A percentile compares a stretch with the other conserved stretches of the same genome.
phyloP scores from a whole-genome alignment of 176 grass and related monocot species.

The Poa pratensis region DNA sequence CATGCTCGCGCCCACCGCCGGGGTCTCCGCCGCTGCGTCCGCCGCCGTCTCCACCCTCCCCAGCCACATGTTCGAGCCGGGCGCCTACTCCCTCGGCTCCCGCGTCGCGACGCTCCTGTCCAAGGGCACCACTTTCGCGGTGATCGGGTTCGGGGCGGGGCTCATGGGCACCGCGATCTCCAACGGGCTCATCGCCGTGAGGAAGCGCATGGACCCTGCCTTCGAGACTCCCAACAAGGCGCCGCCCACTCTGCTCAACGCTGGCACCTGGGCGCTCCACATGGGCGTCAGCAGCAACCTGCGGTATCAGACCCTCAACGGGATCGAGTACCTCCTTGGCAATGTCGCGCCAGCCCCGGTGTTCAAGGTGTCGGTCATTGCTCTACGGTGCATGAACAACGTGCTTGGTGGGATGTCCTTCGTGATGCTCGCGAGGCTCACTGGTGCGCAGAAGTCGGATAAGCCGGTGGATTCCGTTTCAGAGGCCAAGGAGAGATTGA shows the following conservation, averaged over 20 bases:
- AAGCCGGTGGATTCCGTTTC: constrained; percentile 14
- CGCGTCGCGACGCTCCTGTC: constrained; percentile 64
- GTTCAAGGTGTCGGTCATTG: constrained; percentile 77
- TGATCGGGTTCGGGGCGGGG: constrained; percentile 71
- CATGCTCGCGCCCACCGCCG: constrained; percentile 76
- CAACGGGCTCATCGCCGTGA: constrained; percentile 66
- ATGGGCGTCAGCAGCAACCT: constrained; percentile 88
- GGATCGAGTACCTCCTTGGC: constrained; percentile 70
- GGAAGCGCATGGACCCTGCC: constrained; percentile 76
- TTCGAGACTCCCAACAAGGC: constrained; percentile 86
- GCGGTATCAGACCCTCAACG: constrained; percentile 87
- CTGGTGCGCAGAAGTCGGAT: constrained; percentile 71
- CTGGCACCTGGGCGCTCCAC: constrained; percentile 76
- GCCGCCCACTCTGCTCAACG: constrained; percentile 80
- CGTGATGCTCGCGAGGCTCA: constrained; percentile 76
- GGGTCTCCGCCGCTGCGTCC: constrained; percentile 37
- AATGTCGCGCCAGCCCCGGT: constrained; percentile 49
- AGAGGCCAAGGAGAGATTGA: constrained; percentile 68
- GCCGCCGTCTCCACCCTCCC: constrained; percentile 52
- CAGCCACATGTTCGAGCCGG: constrained; percentile 85
- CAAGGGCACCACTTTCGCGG: constrained; percentile 74
- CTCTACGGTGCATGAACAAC: constrained; percentile 74
- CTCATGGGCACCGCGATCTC: constrained; percentile 73
- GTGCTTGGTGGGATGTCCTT: constrained; percentile 87
- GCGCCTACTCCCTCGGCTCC: constrained; percentile 63